These are phyloP conservation scores for Boletellus sp. DNA, from an alignment of 768 basidiomycete species.

Conservation along the genomic window DNA sequence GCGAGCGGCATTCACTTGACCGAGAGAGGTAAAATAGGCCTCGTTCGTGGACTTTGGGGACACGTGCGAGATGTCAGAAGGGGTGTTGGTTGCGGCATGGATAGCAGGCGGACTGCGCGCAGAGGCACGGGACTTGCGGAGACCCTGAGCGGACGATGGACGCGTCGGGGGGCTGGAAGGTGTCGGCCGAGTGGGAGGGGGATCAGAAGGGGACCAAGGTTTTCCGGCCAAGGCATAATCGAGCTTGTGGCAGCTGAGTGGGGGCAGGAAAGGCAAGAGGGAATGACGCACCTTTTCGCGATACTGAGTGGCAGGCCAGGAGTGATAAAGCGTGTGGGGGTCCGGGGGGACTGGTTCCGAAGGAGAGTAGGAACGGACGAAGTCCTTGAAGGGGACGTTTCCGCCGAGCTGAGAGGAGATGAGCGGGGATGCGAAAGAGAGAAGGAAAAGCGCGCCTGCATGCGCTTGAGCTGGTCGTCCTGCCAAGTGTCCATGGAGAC, in stretches of 20 bases:
- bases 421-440: slow-evolving; percentile 7
- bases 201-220: slow-evolving; percentile 73
- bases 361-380: slow-evolving; percentile 68
- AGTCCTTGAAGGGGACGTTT: slow-evolving; percentile 77
- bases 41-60: slow-evolving; percentile 84
- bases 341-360: slow-evolving; percentile 62
- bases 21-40: slow-evolving; percentile 78
- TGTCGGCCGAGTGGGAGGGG: slow-evolving; percentile 47
- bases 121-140: slow-evolving; percentile 82
- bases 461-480: slow-evolving; percentile 79
- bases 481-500: slow-evolving; percentile 98
- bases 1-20: slow-evolving; percentile 74
- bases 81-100: slow-evolving; percentile 51
- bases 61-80: slow-evolving; percentile 37
- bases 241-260: slow-evolving; percentile 51
- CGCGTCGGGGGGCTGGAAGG: slow-evolving; percentile 44
- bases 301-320: slow-evolving; percentile 93
- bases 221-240: slow-evolving; percentile 71
- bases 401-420: slow-evolving; percentile 66
- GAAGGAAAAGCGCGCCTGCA: slow-evolving; percentile 64
- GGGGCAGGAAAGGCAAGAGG: neutral
- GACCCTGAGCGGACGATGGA: slow-evolving; percentile 74
- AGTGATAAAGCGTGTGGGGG: slow-evolving; percentile 79
- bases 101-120: slow-evolving; percentile 49
- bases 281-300: slow-evolving; percentile 72